Evolutionary conservation across 495 filamentous ascomycete genomes (phyloP).

Genomic region (Hyaloscypha finlandica): DNA sequence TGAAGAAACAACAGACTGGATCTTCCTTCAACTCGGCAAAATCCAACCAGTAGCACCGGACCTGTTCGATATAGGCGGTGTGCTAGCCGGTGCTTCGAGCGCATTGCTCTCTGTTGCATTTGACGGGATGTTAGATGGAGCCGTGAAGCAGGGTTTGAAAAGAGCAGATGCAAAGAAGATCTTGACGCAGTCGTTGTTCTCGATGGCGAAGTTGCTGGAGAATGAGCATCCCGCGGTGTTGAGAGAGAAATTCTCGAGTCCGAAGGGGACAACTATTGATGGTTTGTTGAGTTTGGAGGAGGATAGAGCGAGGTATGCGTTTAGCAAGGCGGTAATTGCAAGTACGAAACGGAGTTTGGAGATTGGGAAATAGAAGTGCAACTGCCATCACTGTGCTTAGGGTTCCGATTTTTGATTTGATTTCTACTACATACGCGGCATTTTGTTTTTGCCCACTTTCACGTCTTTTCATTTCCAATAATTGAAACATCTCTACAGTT

Average conservation of each 20-base stretch:
- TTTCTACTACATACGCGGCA: no score
- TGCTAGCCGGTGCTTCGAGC: slow-evolving; percentile 74
- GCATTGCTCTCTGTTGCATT: slow-evolving; percentile 75
- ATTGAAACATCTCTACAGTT: no score
- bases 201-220: slow-evolving; percentile 50
- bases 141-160: slow-evolving; percentile 78
- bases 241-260: slow-evolving; percentile 75
- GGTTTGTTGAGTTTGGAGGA: slow-evolving; percentile 77
- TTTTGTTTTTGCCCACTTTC: no score
- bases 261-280: slow-evolving; percentile 78
- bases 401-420: no score
- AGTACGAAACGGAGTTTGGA: slow-evolving; percentile 25
- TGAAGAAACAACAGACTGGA: slow-evolving; percentile 65
- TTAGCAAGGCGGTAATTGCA: slow-evolving; percentile 61
- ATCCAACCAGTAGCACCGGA: slow-evolving; percentile 22
- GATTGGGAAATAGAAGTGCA: slow-evolving; percentile 16
- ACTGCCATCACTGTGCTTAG: neutral
- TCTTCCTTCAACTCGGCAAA: slow-evolving; percentile 60
- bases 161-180: slow-evolving; percentile 73
- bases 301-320: slow-evolving; percentile 65
- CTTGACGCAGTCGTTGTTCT: slow-evolving; percentile 75
- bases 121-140: slow-evolving; percentile 76
- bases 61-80: slow-evolving; percentile 70
- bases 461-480: no score
- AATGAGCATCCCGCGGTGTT: slow-evolving; percentile 66